phyloP scores from a whole-genome alignment of 768 basidiomycete genomes.

The Vararia minispora region DNA sequence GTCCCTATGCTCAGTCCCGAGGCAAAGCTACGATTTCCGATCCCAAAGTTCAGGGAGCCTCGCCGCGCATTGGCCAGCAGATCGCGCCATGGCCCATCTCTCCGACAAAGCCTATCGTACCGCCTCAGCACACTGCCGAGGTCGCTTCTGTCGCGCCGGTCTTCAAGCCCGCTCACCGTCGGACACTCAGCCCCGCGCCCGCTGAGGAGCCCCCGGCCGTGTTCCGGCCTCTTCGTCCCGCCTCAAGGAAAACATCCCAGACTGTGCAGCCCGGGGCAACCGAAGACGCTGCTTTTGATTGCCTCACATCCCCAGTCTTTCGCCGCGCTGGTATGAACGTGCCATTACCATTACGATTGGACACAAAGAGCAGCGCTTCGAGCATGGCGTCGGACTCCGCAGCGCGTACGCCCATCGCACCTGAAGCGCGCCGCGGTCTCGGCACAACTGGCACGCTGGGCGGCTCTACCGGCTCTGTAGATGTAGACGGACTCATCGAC shows the following conservation, averaged over 20 bases:
- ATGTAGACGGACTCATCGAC: conserved; percentile 32
- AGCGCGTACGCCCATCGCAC: conserved; percentile 28
- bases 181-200: conserved; percentile 46
- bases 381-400: background rate
- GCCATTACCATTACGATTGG: conserved; percentile 12
- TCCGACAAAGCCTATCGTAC: conserved; percentile 23
- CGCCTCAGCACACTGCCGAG: conserved; percentile 2
- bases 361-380: conserved; percentile 1
- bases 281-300: background rate
- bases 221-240: conserved; percentile 48
- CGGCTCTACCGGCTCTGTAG: conserved; percentile 39
- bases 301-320: conserved; percentile 24
- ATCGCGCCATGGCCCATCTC: conserved; percentile 55
- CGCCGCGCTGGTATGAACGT: conserved; percentile 11
- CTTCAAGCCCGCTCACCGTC: conserved; percentile 30
- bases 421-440: conserved; percentile 42
- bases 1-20: conserved; percentile 35
- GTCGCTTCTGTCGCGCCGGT: conserved; percentile 17
- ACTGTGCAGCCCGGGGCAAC: conserved; percentile 3
- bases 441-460: conserved; percentile 64
- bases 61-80: conserved; percentile 31
- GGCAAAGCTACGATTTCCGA: conserved; percentile 9
- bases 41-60: conserved; percentile 4
- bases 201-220: conserved; percentile 45
- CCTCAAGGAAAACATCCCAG: conserved; percentile 21